Evolutionary conservation across 495 filamentous ascomycete species (phyloP).

Genomic region (Peziza echinospora): DNA sequence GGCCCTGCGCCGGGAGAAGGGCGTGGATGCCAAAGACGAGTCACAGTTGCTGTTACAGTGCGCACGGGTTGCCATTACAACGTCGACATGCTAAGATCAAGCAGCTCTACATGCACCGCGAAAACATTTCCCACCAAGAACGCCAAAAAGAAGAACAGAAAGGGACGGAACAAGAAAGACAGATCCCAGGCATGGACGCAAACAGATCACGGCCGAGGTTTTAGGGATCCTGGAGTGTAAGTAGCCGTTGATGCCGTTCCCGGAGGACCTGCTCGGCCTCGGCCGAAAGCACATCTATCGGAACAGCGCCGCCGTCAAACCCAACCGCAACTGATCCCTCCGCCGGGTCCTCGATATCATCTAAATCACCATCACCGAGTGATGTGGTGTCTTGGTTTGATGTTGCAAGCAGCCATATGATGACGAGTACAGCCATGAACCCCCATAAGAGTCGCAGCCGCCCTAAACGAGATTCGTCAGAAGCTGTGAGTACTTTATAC

Average conservation of each 20-base stretch:
- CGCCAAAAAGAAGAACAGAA: too few species aligned
- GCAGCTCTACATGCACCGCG: background rate
- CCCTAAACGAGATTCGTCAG: conserved; percentile 6
- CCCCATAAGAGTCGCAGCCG: conserved; percentile 16
- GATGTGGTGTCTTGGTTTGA: conserved; percentile 6
- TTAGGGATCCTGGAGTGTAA: too few species aligned
- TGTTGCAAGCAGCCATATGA: conserved; percentile 18
- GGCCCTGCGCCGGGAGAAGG: too few species aligned
- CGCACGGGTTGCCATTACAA: too few species aligned
- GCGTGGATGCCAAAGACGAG: too few species aligned
- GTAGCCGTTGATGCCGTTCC: background rate
- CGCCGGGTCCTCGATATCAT: background rate
- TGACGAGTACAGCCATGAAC: conserved; percentile 16
- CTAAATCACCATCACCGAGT: background rate
- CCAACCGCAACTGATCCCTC: background rate
- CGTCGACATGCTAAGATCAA: too few species aligned
- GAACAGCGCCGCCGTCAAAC: background rate
- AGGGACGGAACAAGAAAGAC: background rate
- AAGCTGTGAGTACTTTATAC: background rate
- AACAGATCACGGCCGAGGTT: too few species aligned
- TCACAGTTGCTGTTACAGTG: too few species aligned
- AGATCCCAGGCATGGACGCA: background rate
- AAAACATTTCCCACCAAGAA: background rate
- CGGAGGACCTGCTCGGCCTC: background rate
- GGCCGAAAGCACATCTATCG: background rate